Evolutionary conservation across 331 rosid genomes (phyloP).

Genomic region (Pyrus hybrid): DNA sequence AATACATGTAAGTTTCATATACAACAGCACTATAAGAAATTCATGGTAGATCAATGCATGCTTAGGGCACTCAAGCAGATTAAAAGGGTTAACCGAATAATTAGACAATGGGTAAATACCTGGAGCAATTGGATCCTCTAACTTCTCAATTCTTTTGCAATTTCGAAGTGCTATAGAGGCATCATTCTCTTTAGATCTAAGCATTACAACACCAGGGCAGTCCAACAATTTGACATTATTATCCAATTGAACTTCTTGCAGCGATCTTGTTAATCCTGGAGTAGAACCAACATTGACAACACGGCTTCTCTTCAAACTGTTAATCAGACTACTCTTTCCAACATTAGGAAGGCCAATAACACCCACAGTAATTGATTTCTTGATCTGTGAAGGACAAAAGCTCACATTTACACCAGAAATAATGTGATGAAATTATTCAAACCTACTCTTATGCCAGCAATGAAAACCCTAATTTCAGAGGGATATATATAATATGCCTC

Average conservation of each 20-base stretch:
- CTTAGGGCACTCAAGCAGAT: neutral
- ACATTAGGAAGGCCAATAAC: constrained; percentile 90
- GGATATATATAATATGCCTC: neutral
- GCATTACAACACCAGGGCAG: constrained; percentile 99
- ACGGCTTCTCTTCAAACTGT: constrained; percentile 77
- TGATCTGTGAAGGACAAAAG: constrained; percentile 47
- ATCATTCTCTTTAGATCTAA: constrained; percentile 57
- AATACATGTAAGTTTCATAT: neutral
- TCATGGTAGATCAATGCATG: neutral
- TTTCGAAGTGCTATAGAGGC: constrained; percentile 70
- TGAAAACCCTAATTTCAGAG: neutral
- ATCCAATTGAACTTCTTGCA: constrained; percentile 97
- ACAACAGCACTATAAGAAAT: neutral
- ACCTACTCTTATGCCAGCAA: neutral
- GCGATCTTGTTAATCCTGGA: constrained; percentile 90
- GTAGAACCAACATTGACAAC: constrained; percentile 84
- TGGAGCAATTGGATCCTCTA: constrained; percentile 83
- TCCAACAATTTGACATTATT: constrained; percentile 86
- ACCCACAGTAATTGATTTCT: constrained; percentile 90
- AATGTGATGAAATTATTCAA: neutral
- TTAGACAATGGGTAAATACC: constrained; percentile 28
- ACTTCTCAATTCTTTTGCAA: constrained; percentile 94
- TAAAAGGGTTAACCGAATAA: neutral
- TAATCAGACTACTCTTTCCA: constrained; percentile 93
- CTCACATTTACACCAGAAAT: neutral